Base-by-base conservation (phyloP, 1,284 basidiomycete species). In the Rhizoctonia solani region DNA sequence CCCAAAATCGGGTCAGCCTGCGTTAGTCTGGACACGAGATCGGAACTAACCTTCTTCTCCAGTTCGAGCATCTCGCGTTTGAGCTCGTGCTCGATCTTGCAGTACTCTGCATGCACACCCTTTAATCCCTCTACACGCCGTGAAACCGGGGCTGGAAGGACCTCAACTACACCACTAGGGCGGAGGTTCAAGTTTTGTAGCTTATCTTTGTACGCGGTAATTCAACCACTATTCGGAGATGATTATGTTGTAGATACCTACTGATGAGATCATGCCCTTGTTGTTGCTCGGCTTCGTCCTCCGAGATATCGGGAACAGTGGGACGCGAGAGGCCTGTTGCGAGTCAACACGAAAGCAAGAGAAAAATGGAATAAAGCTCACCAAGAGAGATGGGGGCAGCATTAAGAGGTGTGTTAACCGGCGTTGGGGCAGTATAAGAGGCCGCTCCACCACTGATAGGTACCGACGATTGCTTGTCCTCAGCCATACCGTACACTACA, bases 61-160 rank as follows among this genome's bases (percentile, higher is more conserved):
- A 99, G 85, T 79, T 96, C 94, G 68, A 98, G 84, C 75, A 95
- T 93, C 80, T 98, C 96, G 75, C 89, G 87, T 81, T 98, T 98
- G 85, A 96, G 97, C 82, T 95, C 87, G 75, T 91, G 90, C 79
- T 98, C 93, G 67, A 98, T 85, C 77, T 95, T 92, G 74, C 88
- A 87, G 80, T 98, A 94, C 81, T 95, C 90, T 72, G 88, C 87
- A 79, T 98, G 95, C 49, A 99, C 84, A 69, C 95, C 96, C 79
- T 98, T 97, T 74, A 99, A 83, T 42, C 89, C 96, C 79, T 96
- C 92, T 75, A 98, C 82, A 74, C 88, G 90, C 76, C 88, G 83
- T 79, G 92, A 93, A 73, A 96, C 87, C 67, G 89, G 86, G 53
- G 83, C 79, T 13, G 95, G 92, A 52, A 98, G 85, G 74, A 83